These are phyloP conservation scores for Sphagnum magellanicum DNA, from an alignment of 228 moss, liverwort and hornwort species.

Conservation along the genomic window DNA sequence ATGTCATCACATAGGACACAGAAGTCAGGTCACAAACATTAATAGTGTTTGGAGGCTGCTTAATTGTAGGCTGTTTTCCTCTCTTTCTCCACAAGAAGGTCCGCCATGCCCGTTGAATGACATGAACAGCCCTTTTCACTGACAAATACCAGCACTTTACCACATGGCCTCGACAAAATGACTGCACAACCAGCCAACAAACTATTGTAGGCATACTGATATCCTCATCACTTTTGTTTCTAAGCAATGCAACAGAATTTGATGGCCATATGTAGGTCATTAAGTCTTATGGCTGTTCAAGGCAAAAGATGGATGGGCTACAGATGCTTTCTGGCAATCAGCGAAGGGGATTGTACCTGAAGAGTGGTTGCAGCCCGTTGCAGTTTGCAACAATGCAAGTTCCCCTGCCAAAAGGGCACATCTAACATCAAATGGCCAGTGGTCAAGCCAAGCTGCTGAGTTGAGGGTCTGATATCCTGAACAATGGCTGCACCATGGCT, in stretches of 20 bases:
- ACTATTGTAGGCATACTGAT: too few species aligned
- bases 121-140: conserved; percentile 39
- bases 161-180: conserved; percentile 9
- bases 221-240: too few species aligned
- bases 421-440: conserved; percentile 8
- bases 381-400: conserved; percentile 15
- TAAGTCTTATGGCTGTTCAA: too few species aligned
- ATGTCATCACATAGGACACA: too few species aligned
- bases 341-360: conserved; percentile 4
- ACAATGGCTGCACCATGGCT: not conserved
- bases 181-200: not conserved
- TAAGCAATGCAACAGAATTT: too few species aligned
- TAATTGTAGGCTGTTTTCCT: conserved; percentile 5
- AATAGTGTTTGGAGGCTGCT: conserved; percentile 28
- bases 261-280: too few species aligned
- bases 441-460: not conserved
- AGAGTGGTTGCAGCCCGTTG: conserved; percentile 11
- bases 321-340: too few species aligned
- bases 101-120: conserved; percentile 49
- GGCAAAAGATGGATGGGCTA: too few species aligned
- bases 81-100: conserved; percentile 19
- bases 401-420: conserved; percentile 14
- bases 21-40: conserved; percentile 16
- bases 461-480: too few species aligned
- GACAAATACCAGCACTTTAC: conserved; percentile 25